A percentile compares a stretch with the other conserved stretches of the same genome.
phyloP scores from a whole-genome alignment of 139 green algal species.

The Diplosphaera chodatii region DNA sequence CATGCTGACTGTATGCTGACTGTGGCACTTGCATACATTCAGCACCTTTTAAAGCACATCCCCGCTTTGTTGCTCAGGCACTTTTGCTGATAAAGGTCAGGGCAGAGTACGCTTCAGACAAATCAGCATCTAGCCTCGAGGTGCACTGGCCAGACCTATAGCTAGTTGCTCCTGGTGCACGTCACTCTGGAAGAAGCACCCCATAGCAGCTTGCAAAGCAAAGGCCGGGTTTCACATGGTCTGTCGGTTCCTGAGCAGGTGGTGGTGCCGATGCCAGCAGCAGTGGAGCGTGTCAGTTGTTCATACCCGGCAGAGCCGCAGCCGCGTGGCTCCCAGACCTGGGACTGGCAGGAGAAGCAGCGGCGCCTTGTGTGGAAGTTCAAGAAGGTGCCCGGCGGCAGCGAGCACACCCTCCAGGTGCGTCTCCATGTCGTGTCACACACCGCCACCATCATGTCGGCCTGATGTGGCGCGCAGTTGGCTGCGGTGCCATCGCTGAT shows the following conservation, averaged over 20 bases:
- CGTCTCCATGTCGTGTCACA: no score
- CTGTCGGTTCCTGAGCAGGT: no score
- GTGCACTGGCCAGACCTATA: not conserved
- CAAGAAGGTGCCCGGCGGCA: slow-evolving; percentile 49
- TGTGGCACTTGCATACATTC: no score
- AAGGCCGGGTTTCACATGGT: no score
- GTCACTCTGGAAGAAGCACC: no score
- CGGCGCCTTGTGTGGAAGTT: slow-evolving; percentile 62
- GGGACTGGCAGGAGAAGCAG: slow-evolving; percentile 63
- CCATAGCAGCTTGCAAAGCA: no score
- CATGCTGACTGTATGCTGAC: not conserved
- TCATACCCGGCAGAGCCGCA: slow-evolving; percentile 6
- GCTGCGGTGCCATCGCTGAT: no score
- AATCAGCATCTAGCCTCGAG: slow-evolving; percentile 20
- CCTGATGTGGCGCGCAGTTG: no score
- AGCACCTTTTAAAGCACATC: no score
- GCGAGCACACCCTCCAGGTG: slow-evolving; percentile 48
- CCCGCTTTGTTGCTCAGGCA: not conserved
- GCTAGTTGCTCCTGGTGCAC: no score
- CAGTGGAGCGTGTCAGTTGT: slow-evolving; percentile 18
- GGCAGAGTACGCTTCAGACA: slow-evolving; percentile 17
- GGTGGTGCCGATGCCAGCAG: slow-evolving; percentile 15
- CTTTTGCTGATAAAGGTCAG: slow-evolving; percentile 16
- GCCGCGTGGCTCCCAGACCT: slow-evolving; percentile 27
- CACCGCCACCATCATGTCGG: no score